Evolutionary conservation across 2,329 filamentous ascomycete species (phyloP).

Genomic region (Immersiporthe knoxdaviesiana): DNA sequence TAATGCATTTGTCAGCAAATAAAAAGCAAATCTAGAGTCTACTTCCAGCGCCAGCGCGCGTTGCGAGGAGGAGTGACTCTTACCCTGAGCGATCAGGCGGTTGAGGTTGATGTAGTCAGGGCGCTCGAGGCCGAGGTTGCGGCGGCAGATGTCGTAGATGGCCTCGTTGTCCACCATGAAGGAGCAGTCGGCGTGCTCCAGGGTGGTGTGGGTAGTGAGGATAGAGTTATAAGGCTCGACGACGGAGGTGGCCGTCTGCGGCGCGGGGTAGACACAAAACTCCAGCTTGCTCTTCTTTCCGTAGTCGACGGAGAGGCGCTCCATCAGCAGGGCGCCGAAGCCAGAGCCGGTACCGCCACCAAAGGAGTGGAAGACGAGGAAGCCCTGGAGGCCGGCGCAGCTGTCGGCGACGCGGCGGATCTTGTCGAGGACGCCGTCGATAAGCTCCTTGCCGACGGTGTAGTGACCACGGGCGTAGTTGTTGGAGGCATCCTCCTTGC

Average conservation of each 20-base stretch:
- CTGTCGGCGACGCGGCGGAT: slow-evolving; percentile 96
- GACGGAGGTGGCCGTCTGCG: slow-evolving; percentile 94
- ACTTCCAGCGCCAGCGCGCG: neutral
- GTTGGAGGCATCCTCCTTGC: slow-evolving; percentile 99
- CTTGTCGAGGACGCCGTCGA: slow-evolving; percentile 97
- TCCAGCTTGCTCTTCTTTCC: slow-evolving; percentile 99
- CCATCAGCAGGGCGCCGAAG: slow-evolving; percentile 97
- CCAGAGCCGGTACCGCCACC: slow-evolving; percentile 98
- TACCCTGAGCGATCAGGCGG: slow-evolving; percentile 96
- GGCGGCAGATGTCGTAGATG: slow-evolving; percentile 99
- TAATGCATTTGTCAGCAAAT: slow-evolving; percentile 46
- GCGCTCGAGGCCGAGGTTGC: slow-evolving; percentile 95
- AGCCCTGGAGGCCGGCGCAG: slow-evolving; percentile 97
- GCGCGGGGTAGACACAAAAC: slow-evolving; percentile 98
- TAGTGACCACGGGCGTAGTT: slow-evolving; percentile 99
- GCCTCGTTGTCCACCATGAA: slow-evolving; percentile 99
- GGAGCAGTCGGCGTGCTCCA: slow-evolving; percentile 99
- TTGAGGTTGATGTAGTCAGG: slow-evolving; percentile 99
- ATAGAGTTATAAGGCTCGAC: slow-evolving; percentile 99
- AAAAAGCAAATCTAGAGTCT: slow-evolving; percentile 6
- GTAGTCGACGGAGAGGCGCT: slow-evolving; percentile 97
- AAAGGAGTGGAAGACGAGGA: slow-evolving; percentile 99
- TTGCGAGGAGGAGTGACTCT: slow-evolving; percentile 33
- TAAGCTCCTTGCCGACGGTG: slow-evolving; percentile 99
- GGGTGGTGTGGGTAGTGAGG: slow-evolving; percentile 96